These are phyloP conservation scores for Corynascus novoguineensis DNA, from an alignment of 495 filamentous ascomycete species.

Conservation along the genomic window DNA sequence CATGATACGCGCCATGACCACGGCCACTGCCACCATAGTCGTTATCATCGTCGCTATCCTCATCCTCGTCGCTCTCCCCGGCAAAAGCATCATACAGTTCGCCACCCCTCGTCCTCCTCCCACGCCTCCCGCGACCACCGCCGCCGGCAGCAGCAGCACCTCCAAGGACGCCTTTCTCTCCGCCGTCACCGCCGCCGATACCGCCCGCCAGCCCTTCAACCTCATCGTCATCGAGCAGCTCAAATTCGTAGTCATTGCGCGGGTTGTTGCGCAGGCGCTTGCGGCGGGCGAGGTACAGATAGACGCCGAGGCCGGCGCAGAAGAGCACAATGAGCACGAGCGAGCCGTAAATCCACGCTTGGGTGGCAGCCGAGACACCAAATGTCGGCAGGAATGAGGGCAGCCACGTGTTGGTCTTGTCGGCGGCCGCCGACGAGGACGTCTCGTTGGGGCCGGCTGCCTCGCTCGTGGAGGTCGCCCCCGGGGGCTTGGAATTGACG, in stretches of 20 bases:
- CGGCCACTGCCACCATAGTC: conserved; percentile 5
- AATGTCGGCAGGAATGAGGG: conserved; percentile 94
- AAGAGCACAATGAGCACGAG: conserved; percentile 79
- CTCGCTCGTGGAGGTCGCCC: conserved; percentile 2
- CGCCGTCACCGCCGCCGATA: conserved; percentile 28
- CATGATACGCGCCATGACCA: conserved; percentile 15
- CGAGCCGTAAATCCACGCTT: conserved; percentile 91
- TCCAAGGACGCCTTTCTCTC: not conserved
- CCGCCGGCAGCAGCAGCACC: not conserved
- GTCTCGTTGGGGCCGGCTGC: conserved; percentile 24
- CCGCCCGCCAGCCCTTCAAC: conserved; percentile 45
- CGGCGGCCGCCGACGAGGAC: conserved; percentile 26
- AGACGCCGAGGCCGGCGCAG: conserved; percentile 70
- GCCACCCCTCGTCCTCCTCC: conserved; percentile 57
- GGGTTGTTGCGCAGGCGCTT: conserved; percentile 67
- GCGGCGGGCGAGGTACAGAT: conserved; percentile 71
- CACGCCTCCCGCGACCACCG: conserved; percentile 5
- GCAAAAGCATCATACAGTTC: conserved; percentile 95
- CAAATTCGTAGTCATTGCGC: conserved; percentile 89
- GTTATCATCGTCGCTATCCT: conserved; percentile 8
- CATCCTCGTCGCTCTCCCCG: conserved; percentile 50
- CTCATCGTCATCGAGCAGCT: conserved; percentile 82
- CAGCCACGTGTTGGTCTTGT: conserved; percentile 54
- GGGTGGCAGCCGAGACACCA: conserved; percentile 80
- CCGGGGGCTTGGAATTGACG: conserved; percentile 45